Conservation (phyloP, 805 yeast genomes). For the Huiozyma sinensis region DNA sequence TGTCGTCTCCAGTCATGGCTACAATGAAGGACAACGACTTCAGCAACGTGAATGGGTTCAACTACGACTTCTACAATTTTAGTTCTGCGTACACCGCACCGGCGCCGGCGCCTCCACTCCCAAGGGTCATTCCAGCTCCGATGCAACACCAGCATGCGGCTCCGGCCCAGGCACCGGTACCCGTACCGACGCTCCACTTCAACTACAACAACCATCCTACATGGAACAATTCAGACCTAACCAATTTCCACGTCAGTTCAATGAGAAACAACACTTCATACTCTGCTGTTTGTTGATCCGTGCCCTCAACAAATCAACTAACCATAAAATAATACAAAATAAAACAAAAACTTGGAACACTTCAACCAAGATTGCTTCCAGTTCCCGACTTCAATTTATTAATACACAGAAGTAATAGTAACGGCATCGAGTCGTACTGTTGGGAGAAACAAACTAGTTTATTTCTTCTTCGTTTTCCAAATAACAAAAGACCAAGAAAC, state of each 20-base stretch:
- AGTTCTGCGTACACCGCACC: slow-evolving; percentile 2
- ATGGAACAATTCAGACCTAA: slow-evolving; percentile 1
- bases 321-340: no score
- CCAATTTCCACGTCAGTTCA: slow-evolving; percentile 1
- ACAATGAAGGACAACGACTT: slow-evolving; percentile 2
- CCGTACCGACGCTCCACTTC: background rate
- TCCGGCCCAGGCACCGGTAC: slow-evolving; percentile 3
- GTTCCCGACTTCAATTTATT: no score
- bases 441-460: no score
- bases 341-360: no score
- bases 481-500: no score
- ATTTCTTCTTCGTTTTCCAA: no score
- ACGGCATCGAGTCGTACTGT: no score
- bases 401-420: no score
- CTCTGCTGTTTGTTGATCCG: background rate
- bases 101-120: background rate
- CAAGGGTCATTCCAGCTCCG: background rate
- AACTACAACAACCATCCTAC: background rate
- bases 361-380: no score
- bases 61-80: slow-evolving; percentile 16
- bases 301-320: no score
- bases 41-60: slow-evolving; percentile 4
- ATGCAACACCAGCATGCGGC: background rate
- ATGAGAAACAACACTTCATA: background rate
- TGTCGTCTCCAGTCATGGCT: slow-evolving; percentile 3